These are phyloP conservation scores for Tardiomyces digboiensis DNA, from an alignment of 1,139 yeast species.

Conservation along the genomic window DNA sequence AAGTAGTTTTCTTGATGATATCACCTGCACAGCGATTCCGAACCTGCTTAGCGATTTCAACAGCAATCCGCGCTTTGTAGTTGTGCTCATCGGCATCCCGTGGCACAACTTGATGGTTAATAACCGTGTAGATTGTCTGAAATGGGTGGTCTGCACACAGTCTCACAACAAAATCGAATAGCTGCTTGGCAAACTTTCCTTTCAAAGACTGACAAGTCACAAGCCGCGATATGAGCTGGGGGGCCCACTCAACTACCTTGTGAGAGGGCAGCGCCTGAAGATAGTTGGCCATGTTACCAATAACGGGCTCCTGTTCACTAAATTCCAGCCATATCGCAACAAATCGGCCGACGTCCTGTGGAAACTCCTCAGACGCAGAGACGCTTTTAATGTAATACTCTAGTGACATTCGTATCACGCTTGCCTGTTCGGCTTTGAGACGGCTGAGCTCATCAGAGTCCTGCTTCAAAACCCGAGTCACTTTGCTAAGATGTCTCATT, in stretches of 20 bases:
- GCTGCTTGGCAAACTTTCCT: slow-evolving; percentile 41
- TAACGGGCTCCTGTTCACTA: slow-evolving; percentile 33
- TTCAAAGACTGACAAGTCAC: slow-evolving; percentile 32
- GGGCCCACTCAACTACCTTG: slow-evolving; percentile 70
- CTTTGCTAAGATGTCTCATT: background rate
- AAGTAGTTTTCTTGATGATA: background rate
- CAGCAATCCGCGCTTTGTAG: background rate
- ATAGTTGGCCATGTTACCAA: slow-evolving; percentile 14
- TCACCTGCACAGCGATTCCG: background rate
- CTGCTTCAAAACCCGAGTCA: background rate
- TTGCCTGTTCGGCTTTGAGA: background rate
- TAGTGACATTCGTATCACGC: background rate
- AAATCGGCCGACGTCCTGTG: slow-evolving; percentile 32
- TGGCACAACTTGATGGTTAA: slow-evolving; percentile 20
- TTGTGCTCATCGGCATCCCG: background rate
- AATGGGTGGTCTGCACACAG: slow-evolving; percentile 61
- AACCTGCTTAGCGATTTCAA: slow-evolving; percentile 2
- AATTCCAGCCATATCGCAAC: slow-evolving; percentile 82
- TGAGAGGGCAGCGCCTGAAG: slow-evolving; percentile 42
- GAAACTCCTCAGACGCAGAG: background rate
- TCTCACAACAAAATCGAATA: slow-evolving; percentile 40
- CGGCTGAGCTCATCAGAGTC: background rate
- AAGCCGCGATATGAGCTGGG: slow-evolving; percentile 72
- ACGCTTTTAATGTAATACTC: background rate
- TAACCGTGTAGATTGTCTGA: slow-evolving; percentile 63